These are phyloP conservation scores for Lathyrus aphaca DNA, from an alignment of 306 rosid species.

Conservation along the genomic window DNA sequence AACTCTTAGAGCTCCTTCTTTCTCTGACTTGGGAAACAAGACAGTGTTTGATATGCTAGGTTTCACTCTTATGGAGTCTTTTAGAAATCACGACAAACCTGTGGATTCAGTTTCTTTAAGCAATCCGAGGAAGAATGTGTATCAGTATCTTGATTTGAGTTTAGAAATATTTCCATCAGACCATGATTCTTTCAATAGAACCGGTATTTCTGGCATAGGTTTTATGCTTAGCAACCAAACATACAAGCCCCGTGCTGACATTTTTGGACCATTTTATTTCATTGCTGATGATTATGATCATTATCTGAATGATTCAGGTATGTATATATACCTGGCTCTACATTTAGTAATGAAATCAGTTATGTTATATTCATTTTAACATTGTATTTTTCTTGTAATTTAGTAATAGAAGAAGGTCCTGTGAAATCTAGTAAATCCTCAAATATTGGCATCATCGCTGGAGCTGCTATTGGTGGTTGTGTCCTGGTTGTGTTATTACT, in stretches of 20 bases:
- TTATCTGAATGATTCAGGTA: conserved; percentile 44
- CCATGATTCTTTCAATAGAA: conserved; percentile 49
- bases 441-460: conserved; percentile 52
- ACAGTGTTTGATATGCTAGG: conserved; percentile 44
- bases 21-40: conserved; percentile 51
- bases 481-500: conserved; percentile 51
- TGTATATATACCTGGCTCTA: conserved; percentile 43
- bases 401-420: conserved; percentile 16
- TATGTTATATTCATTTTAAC: conserved; percentile 28
- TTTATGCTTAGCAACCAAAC: conserved; percentile 60
- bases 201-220: conserved; percentile 45
- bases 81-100: conserved; percentile 15
- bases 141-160: conserved; percentile 45
- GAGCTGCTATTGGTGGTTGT: conserved; percentile 67
- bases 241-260: conserved; percentile 41
- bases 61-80: conserved; percentile 14
- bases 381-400: conserved; percentile 5
- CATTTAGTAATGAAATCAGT: conserved; percentile 10
- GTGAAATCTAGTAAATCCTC: conserved; percentile 40
- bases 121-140: conserved; percentile 32
- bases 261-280: conserved; percentile 62
- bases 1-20: conserved; percentile 58
- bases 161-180: conserved; percentile 58
- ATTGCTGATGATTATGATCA: conserved; percentile 13
- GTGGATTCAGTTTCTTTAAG: conserved; percentile 59